Conservation (phyloP, 805 yeast species). For the Kazachstania africana region DNA sequence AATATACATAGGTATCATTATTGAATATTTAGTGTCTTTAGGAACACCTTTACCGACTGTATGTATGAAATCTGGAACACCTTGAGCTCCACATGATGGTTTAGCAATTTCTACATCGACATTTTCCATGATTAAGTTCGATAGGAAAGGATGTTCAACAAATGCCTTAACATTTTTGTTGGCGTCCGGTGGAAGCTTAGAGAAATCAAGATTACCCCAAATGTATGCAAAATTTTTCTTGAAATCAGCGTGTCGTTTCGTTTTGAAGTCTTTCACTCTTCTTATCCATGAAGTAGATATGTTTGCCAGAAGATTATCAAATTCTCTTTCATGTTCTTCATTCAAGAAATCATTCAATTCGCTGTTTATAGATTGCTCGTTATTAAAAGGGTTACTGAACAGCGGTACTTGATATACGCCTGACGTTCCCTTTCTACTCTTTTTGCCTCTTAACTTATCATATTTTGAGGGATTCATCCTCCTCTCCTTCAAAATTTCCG, state of each 20-base stretch:
- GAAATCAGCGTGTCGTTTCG: constrained; percentile 30
- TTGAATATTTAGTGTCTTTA: constrained; percentile 49
- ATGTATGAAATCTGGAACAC: constrained; percentile 50
- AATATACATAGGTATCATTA: constrained; percentile 52
- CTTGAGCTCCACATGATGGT: constrained; percentile 40
- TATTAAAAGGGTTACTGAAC: constrained; percentile 1
- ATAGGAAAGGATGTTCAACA: constrained; percentile 39
- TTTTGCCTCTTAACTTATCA: neutral
- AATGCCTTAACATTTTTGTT: constrained; percentile 38
- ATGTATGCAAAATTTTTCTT: constrained; percentile 30
- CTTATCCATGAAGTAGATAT: constrained; percentile 62
- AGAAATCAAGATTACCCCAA: constrained; percentile 29
- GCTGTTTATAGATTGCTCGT: constrained; percentile 2
- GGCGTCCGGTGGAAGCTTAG: constrained; percentile 29
- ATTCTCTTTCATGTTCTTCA: constrained; percentile 8
- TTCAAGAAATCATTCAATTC: neutral
- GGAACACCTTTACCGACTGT: constrained; percentile 81
- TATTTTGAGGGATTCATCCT: neutral
- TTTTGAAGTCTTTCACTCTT: constrained; percentile 40
- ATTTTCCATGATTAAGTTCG: constrained; percentile 38
- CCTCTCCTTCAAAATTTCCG: neutral
- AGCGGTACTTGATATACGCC: neutral
- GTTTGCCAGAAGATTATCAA: constrained; percentile 31
- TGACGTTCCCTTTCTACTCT: too few relatives aligned
- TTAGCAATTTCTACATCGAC: constrained; percentile 36